Conservation (phyloP, 306 rosid genomes). For the apple (Malus domestica) region DNA sequence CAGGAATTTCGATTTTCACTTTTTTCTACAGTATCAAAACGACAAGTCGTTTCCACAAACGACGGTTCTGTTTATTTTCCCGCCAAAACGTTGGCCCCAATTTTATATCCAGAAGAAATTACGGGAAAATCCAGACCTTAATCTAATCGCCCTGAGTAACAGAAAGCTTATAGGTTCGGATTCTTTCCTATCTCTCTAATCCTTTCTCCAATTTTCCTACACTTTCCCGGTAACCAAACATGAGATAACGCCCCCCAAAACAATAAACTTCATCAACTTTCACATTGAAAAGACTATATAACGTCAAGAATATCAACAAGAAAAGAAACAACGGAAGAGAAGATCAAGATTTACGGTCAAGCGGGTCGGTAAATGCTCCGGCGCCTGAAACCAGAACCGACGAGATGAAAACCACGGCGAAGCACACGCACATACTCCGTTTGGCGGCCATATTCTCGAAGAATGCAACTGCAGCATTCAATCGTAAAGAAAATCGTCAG, state of each 20-base stretch:
- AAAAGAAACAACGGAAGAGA: background rate
- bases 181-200: background rate
- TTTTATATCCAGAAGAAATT: background rate
- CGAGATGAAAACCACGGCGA: slow-evolving; percentile 30
- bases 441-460: slow-evolving; percentile 35
- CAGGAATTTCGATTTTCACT: background rate
- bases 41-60: background rate
- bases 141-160: background rate
- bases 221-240: slow-evolving; percentile 15
- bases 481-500: background rate
- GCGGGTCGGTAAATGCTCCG: slow-evolving; percentile 36
- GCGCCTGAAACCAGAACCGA: slow-evolving; percentile 35
- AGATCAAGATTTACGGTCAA: slow-evolving; percentile 40
- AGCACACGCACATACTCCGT: slow-evolving; percentile 7
- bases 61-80: background rate
- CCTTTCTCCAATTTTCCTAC: background rate
- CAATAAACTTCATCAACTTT: background rate
- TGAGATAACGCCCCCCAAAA: background rate
- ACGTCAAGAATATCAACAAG: background rate
- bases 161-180: background rate
- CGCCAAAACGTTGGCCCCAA: background rate
- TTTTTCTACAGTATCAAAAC: background rate
- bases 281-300: background rate
- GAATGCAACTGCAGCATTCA: background rate
- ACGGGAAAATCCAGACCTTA: background rate